A percentile compares a stretch with the other conserved stretches of the same genome.
Conservation (phyloP, 441 rosid species). For the Euphorbia corollata region DNA sequence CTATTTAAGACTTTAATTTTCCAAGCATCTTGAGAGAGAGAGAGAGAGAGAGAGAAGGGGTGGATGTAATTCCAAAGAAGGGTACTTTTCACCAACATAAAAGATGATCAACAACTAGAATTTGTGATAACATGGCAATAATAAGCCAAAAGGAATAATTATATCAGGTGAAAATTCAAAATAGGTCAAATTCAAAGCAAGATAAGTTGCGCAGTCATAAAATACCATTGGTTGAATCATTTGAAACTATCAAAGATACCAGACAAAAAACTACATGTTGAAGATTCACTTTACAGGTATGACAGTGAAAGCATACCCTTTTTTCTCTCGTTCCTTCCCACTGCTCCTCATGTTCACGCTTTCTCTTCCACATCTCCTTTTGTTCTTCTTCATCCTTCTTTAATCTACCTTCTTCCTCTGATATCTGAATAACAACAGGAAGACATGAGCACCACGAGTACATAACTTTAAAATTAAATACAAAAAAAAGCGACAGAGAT, state of each 20-base stretch:
- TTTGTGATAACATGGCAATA: not conserved
- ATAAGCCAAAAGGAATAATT: not conserved
- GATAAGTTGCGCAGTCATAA: not conserved
- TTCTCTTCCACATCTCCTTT: constrained; percentile 90
- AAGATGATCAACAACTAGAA: not conserved
- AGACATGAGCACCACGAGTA: constrained; percentile 8
- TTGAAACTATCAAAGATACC: not conserved
- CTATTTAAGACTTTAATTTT: not conserved
- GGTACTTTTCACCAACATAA: not conserved
- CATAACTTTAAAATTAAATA: constrained; percentile 5
- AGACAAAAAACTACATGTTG: not conserved
- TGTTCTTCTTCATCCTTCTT: constrained; percentile 94
- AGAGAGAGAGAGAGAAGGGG: not conserved
- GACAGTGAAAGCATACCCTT: constrained; percentile 43
- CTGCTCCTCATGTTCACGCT: constrained; percentile 94
- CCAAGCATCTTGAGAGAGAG: not conserved
- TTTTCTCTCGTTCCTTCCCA: constrained; percentile 98
- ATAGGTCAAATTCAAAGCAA: not conserved
- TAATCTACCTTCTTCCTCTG: constrained; percentile 93
- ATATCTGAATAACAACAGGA: constrained; percentile 47
- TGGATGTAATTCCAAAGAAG: not conserved
- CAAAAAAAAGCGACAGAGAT: constrained; percentile 11
- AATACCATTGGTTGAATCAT: not conserved
- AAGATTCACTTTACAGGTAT: not conserved
- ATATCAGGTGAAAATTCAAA: not conserved